Evolutionary conservation across 768 basidiomycete species (phyloP).

Genomic region (Rhizopogon sp.): DNA sequence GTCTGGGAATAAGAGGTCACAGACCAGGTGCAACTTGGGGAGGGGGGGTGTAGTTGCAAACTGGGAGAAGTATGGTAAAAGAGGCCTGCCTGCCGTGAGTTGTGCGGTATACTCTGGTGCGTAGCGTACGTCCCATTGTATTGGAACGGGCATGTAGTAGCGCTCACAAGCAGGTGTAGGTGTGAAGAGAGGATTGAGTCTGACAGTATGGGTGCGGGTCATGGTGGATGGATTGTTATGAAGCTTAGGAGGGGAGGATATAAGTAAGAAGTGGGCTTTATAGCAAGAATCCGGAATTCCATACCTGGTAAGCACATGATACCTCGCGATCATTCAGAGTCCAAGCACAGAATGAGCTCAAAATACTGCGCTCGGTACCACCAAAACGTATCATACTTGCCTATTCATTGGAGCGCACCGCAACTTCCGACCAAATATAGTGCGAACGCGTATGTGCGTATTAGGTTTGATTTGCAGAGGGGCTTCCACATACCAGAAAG

Average conservation of each 20-base stretch:
- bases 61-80: slow-evolving; percentile 27
- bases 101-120: slow-evolving; percentile 26
- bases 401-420: slow-evolving; percentile 6
- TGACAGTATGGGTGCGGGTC: slow-evolving; percentile 11
- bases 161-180: slow-evolving; percentile 8
- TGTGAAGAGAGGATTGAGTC: slow-evolving; percentile 15
- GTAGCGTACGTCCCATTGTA: slow-evolving; percentile 49
- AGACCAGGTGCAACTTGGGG: slow-evolving; percentile 33
- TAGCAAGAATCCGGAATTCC: not conserved
- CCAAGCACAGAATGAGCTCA: not conserved
- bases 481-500: slow-evolving; percentile 1
- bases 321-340: not conserved
- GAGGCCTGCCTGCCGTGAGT: slow-evolving; percentile 3
- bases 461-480: not conserved
- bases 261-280: slow-evolving; percentile 9
- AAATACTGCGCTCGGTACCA: slow-evolving; percentile 6
- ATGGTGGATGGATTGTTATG: slow-evolving; percentile 3
- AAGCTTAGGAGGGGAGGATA: not conserved
- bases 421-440: not conserved
- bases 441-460: not conserved
- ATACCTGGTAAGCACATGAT: not conserved
- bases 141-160: slow-evolving; percentile 9
- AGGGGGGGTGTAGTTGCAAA: slow-evolving; percentile 41
- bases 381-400: slow-evolving; percentile 8
- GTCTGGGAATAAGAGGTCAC: slow-evolving; percentile 39